A percentile compares a stretch with the other conserved stretches of the same genome.
These are phyloP conservation scores for Nannizziopsis barbatae DNA, from an alignment of 2,329 filamentous ascomycete species.

Conservation along the genomic window DNA sequence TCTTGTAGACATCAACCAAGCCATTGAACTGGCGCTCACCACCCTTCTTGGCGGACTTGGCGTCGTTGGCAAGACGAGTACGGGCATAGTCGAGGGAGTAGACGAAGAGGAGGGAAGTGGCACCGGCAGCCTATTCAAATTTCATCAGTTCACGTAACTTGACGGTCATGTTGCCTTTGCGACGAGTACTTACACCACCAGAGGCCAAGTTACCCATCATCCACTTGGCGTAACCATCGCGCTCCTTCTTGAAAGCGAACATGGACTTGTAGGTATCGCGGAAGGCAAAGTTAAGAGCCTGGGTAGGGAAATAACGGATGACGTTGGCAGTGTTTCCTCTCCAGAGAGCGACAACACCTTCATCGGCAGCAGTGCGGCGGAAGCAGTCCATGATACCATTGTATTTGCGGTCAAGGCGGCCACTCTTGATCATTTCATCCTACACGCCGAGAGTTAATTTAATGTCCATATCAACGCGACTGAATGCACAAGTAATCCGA, in stretches of 20 bases:
- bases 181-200: constrained; percentile 70
- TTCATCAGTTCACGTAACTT: not conserved
- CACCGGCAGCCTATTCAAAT: constrained; percentile 70
- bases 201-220: constrained; percentile 99
- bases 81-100: constrained; percentile 99
- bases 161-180: not conserved
- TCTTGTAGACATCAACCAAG: constrained; percentile 98
- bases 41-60: constrained; percentile 88
- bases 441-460: constrained; percentile 30
- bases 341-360: constrained; percentile 95
- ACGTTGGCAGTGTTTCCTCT: constrained; percentile 99
- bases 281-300: constrained; percentile 99
- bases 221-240: constrained; percentile 97
- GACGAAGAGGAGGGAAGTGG: constrained; percentile 99
- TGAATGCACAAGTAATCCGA: not conserved
- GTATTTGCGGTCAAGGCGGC: constrained; percentile 98
- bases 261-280: constrained; percentile 99
- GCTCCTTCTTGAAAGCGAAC: constrained; percentile 99
- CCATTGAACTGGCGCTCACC: constrained; percentile 99
- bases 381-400: constrained; percentile 91
- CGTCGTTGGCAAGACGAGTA: constrained; percentile 99
- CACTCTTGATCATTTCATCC: constrained; percentile 99
- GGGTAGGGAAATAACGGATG: constrained; percentile 99
- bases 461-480: not conserved
- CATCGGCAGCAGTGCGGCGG: constrained; percentile 73